Conservation (phyloP, 225 moss, liverwort and hornwort species). For the Marchantia paleacea region DNA sequence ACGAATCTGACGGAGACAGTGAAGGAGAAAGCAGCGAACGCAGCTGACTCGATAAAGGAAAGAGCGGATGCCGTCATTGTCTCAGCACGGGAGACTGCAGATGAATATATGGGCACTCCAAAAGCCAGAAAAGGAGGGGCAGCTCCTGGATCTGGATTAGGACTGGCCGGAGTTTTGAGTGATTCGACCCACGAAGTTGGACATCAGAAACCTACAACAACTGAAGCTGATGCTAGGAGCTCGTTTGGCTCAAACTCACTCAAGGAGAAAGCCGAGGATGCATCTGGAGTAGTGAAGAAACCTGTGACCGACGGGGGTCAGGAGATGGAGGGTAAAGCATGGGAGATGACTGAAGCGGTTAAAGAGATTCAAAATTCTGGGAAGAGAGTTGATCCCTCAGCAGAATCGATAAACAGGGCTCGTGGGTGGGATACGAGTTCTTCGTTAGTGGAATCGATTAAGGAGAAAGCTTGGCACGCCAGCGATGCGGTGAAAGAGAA, state of each 20-base stretch:
- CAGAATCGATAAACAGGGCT: not conserved
- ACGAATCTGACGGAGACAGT: not conserved
- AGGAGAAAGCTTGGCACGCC: conserved; percentile 8
- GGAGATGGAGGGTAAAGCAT: not conserved
- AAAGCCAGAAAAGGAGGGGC: not conserved
- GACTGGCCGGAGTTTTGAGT: not conserved
- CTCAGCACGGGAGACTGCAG: not conserved
- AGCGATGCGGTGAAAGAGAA: conserved; percentile 11
- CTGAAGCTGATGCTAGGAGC: not conserved
- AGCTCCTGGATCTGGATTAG: too few species aligned
- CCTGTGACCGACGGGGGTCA: not conserved
- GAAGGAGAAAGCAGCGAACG: not conserved
- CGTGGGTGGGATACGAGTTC: conserved; percentile 17
- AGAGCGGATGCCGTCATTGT: not conserved
- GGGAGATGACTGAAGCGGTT: not conserved
- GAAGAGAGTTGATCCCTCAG: not conserved
- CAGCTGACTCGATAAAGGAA: not conserved
- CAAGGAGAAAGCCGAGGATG: not conserved
- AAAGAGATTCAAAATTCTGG: not conserved
- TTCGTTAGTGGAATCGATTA: conserved; percentile 1
- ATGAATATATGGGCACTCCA: conserved; percentile 2
- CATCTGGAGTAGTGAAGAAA: not conserved
- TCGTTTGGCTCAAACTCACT: not conserved
- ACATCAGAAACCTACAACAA: not conserved
- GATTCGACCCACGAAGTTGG: not conserved